Evolutionary conservation across 805 yeast species (phyloP).

Genomic region (Debaryomyces tyrocola): DNA sequence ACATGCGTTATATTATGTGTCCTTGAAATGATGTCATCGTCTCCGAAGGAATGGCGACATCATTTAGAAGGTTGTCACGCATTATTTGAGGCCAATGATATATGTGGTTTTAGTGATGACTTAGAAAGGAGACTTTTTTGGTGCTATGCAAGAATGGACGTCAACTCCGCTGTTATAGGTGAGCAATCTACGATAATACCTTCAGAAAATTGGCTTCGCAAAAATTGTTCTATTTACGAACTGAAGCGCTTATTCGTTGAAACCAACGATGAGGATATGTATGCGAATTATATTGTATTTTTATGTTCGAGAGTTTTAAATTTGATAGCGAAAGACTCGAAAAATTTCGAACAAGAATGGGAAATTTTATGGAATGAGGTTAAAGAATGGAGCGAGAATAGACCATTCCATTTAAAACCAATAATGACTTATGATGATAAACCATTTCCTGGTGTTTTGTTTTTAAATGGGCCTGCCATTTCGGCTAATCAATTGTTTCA

Average conservation of each 20-base stretch:
- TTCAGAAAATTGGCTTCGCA: constrained; percentile 34
- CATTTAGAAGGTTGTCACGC: constrained; percentile 38
- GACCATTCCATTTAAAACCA: constrained; percentile 36
- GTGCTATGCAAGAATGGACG: constrained; percentile 45
- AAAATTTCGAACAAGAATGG: constrained; percentile 37
- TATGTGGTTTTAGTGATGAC: constrained; percentile 34
- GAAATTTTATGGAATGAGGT: constrained; percentile 39
- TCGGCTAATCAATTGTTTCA: constrained; percentile 40
- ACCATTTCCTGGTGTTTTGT: constrained; percentile 39
- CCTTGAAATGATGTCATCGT: constrained; percentile 42
- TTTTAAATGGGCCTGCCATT: constrained; percentile 35
- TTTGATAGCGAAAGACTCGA: constrained; percentile 19
- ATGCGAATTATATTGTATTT: constrained; percentile 42
- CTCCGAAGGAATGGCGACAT: constrained; percentile 38
- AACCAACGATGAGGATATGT: constrained; percentile 29
- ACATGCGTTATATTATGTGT: constrained; percentile 43
- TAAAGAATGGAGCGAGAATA: constrained; percentile 34
- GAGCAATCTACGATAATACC: constrained; percentile 37
- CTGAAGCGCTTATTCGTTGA: constrained; percentile 20
- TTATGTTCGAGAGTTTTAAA: constrained; percentile 36
- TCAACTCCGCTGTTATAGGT: constrained; percentile 35
- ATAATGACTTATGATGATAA: constrained; percentile 26
- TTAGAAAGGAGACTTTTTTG: constrained; percentile 43
- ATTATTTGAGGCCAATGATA: constrained; percentile 32
- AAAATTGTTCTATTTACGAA: constrained; percentile 16